A percentile compares a stretch with the other conserved stretches of the same genome.
phyloP scores from a whole-genome alignment of 805 yeast species.

The Limtongozyma cylindracea region DNA sequence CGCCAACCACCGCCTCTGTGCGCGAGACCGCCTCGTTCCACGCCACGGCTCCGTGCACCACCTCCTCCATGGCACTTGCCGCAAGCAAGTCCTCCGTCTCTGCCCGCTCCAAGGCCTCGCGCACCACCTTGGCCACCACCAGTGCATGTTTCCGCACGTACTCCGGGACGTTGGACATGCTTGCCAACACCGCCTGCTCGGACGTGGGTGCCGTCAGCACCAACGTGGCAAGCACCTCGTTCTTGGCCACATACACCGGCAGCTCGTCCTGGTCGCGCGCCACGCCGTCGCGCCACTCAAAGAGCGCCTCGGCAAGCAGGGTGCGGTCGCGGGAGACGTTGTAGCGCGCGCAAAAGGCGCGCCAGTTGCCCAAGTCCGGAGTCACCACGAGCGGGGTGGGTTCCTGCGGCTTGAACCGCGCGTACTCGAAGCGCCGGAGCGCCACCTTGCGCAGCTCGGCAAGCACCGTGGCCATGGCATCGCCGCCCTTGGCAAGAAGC shows the following conservation, averaged over 20 bases:
- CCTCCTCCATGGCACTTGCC: background rate
- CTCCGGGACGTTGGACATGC: background rate
- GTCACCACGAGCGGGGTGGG: background rate
- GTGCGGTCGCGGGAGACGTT: background rate
- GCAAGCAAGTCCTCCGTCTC: background rate
- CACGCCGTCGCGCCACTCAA: background rate
- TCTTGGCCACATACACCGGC: background rate
- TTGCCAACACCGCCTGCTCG: background rate
- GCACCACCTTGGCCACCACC: background rate
- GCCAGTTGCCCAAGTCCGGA: too few species aligned
- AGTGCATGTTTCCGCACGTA: background rate
- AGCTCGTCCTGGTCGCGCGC: background rate
- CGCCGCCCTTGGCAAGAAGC: slow-evolving; percentile 16
- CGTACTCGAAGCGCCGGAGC: slow-evolving; percentile 46
- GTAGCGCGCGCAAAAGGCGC: too few species aligned
- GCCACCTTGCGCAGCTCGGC: slow-evolving; percentile 63
- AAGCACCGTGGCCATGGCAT: slow-evolving; percentile 31
- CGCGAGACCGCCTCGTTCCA: background rate
- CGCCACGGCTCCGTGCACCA: background rate
- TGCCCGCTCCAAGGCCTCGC: background rate
- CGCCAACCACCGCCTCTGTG: too few species aligned
- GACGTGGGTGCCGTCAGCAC: background rate
- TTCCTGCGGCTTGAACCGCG: background rate
- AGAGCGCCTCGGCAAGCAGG: background rate
- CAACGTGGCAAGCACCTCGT: background rate